Conservation (phyloP, 1,284 basidiomycete species). For the Cryptococcus sp. region DNA sequence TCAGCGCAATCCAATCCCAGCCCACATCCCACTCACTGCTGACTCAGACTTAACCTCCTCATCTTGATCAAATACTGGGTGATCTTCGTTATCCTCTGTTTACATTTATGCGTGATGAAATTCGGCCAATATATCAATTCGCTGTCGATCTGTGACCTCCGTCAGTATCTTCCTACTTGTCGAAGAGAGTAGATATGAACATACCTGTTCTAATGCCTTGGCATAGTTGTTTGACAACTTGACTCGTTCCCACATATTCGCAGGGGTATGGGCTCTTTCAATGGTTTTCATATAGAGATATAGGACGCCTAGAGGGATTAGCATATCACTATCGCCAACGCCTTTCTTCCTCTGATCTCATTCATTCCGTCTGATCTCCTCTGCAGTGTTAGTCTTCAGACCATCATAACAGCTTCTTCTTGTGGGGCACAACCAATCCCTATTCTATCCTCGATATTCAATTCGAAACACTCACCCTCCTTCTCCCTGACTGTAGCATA, state of each 20-base stretch:
- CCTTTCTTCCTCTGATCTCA: not conserved
- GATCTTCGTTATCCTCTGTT: conserved; percentile 97
- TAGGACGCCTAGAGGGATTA: conserved; percentile 56
- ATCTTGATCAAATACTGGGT: conserved; percentile 99
- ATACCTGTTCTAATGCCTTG: conserved; percentile 86
- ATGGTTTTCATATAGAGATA: conserved; percentile 99
- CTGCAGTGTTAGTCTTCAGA: too few species aligned
- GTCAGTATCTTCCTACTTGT: not conserved
- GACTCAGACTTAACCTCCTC: conserved; percentile 79
- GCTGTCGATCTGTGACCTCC: conserved; percentile 69
- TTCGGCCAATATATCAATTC: conserved; percentile 97
- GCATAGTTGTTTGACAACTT: conserved; percentile 90
- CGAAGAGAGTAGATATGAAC: conserved; percentile 12
- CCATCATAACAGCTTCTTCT: too few species aligned
- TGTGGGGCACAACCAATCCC: too few species aligned
- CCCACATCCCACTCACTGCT: conserved; percentile 63
- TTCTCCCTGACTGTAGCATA: conserved; percentile 97
- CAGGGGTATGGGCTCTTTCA: conserved; percentile 91
- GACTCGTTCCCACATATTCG: conserved; percentile 95
- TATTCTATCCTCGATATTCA: not conserved
- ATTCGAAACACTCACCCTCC: conserved; percentile 60
- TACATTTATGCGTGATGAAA: conserved; percentile 97
- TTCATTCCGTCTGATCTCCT: too few species aligned
- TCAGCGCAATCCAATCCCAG: not conserved
- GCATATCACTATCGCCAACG: not conserved